These are phyloP conservation scores for Starmerella davenportii DNA, from an alignment of 805 yeast genomes.

Conservation along the genomic window DNA sequence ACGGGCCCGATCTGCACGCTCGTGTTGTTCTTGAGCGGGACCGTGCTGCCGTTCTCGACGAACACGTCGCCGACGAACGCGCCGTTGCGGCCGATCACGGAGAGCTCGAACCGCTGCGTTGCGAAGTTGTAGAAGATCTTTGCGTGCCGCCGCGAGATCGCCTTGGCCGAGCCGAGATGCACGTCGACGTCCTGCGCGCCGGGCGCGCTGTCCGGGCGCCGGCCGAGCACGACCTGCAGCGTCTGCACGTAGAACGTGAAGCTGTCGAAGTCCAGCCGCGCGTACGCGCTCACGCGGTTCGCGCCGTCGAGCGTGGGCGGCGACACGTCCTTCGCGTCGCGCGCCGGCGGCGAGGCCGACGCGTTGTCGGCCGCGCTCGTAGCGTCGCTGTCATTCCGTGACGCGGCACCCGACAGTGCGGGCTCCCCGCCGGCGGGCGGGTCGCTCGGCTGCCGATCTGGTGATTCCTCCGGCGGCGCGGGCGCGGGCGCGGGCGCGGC, in stretches of 20 bases:
- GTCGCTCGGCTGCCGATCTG: too few species aligned
- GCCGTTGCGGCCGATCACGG: conserved; percentile 87
- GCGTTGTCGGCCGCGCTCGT: neutral
- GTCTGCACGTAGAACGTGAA: conserved; percentile 94
- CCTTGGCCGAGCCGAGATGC: conserved; percentile 79
- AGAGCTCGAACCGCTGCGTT: conserved; percentile 79
- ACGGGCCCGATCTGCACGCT: conserved; percentile 84
- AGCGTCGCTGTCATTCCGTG: too few species aligned
- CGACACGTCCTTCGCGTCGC: conserved; percentile 4
- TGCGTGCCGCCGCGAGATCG: conserved; percentile 86
- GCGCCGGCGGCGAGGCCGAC: conserved; percentile 9
- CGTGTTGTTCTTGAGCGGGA: conserved; percentile 58
- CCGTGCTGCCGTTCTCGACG: conserved; percentile 79
- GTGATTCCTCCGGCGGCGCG: too few species aligned
- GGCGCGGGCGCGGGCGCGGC: too few species aligned
- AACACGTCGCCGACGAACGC: conserved; percentile 88
- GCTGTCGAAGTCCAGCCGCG: conserved; percentile 64
- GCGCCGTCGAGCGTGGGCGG: conserved; percentile 6
- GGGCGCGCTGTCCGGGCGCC: conserved; percentile 55
- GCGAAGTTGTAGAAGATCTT: conserved; percentile 93
- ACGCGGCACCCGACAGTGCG: too few species aligned
- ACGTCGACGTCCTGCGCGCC: conserved; percentile 52
- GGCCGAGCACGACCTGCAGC: conserved; percentile 80
- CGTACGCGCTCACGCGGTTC: conserved; percentile 27
- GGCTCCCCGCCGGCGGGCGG: too few species aligned